Conservation (phyloP, 768 basidiomycete genomes). For the Lepiota brunneoincarnata region DNA sequence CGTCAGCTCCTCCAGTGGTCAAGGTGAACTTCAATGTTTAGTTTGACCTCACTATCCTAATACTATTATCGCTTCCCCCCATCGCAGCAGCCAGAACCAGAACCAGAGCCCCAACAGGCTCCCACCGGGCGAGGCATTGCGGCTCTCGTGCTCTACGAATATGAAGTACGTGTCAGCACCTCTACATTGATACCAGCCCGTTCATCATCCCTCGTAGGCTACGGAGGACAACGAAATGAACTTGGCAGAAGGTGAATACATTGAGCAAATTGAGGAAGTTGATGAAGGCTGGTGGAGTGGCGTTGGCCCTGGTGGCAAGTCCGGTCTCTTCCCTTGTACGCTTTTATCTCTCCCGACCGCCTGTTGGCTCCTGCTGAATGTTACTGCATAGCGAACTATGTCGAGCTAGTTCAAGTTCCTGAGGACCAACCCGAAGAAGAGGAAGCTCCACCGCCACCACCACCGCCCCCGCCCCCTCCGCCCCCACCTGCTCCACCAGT, state of each 20-base stretch:
- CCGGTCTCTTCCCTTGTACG: constrained; percentile 83
- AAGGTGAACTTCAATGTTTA: neutral
- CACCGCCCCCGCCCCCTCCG: constrained; percentile 58
- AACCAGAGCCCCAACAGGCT: constrained; percentile 23
- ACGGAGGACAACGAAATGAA: constrained; percentile 85
- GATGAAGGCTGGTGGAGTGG: constrained; percentile 95
- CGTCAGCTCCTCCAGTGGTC: constrained; percentile 19
- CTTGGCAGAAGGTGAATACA: constrained; percentile 75
- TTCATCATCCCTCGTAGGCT: constrained; percentile 39
- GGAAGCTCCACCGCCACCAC: constrained; percentile 43
- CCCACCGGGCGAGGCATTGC: constrained; percentile 46
- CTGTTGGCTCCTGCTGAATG: neutral
- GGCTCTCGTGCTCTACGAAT: constrained; percentile 79
- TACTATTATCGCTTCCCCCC: constrained; percentile 27
- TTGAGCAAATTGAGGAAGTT: constrained; percentile 79
- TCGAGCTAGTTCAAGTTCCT: constrained; percentile 63
- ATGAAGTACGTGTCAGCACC: constrained; percentile 48
- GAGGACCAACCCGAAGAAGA: constrained; percentile 34
- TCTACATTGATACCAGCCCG: constrained; percentile 4
- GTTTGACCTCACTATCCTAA: too few relatives aligned
- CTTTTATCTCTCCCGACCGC: constrained; percentile 8
- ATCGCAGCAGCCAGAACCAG: constrained; percentile 35
- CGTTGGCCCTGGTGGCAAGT: constrained; percentile 64
- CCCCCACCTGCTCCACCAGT: constrained; percentile 42
- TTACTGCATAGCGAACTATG: constrained; percentile 69